Base-by-base conservation (phyloP, 176 grass and related monocot species). In the Ensete glaucum region DNA sequence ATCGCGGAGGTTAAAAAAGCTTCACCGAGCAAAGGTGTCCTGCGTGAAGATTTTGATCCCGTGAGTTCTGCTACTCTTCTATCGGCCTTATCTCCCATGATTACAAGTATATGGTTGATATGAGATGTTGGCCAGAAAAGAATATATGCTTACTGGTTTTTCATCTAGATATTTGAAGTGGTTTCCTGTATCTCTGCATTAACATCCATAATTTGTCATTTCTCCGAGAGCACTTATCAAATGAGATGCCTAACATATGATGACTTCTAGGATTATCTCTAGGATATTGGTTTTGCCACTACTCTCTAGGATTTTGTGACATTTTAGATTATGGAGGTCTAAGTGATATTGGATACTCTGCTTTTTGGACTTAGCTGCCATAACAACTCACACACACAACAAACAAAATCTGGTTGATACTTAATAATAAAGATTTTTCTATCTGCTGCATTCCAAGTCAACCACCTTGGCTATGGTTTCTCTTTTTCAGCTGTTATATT, bases 1-100 rank as follows among this genome's bases (percentile, higher is more conserved):
- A 90, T 96, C 69, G 93, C 93, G 8, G 93, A 92, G 85, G 89
- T 96, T 48, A 96, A 96, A 75, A 96, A 92, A 67, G 89, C 93
- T 78, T 96, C 93, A 17, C 93, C 93, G 1, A 96, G 93, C 78
- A 84, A 81, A 86, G 93, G 93, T 0, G 66, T 97, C 63, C 67
- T 97, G 14, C 83, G 90, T 69, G 94, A 93, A 78, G 87, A 97
- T 78, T 93, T 97, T 19, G 74, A 97, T 85, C 88, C 94, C 78
- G 94, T 97, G 62, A 87, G 90, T 89, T 85, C 23, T 58, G 14
- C 16, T 19, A 22, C n/a, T 25, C 63, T 34, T 77, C 48, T 23
- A 9, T n/a, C 65, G 50, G 23, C 6, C 8, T 70, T 21, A 52
- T 70, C 67, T 50, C 9, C 67, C 16, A 20, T 11, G 14, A 14